Conservation (phyloP, 2,329 filamentous ascomycete genomes). For the Plenodomus biglobosus region DNA sequence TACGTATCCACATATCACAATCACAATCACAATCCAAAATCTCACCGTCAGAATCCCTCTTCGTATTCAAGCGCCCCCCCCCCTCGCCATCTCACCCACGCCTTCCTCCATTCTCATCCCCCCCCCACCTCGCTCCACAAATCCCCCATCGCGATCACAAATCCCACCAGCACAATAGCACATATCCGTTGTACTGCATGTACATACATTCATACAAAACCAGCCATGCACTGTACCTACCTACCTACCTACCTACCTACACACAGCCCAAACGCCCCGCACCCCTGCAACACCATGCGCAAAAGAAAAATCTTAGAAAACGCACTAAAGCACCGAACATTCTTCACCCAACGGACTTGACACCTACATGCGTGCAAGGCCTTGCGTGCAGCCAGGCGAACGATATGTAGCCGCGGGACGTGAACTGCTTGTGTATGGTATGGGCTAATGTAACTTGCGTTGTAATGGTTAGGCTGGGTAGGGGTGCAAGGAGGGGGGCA, state of each 20-base stretch:
- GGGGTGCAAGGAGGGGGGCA: neutral
- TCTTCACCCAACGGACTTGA: slow-evolving; percentile 4
- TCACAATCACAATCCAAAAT: neutral
- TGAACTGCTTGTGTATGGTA: neutral
- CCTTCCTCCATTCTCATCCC: neutral
- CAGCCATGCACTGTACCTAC: no score
- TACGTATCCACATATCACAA: neutral
- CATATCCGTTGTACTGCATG: no score
- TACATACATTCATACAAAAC: no score
- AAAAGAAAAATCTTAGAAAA: no score
- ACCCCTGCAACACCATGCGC: neutral
- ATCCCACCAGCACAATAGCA: neutral
- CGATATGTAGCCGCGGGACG: slow-evolving; percentile 15
- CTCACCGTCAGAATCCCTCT: no score
- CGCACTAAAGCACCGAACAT: slow-evolving; percentile 5
- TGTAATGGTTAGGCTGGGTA: no score
- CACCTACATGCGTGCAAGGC: slow-evolving; percentile 8
- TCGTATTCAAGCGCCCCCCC: no score
- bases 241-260: neutral
- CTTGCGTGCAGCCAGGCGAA: no score
- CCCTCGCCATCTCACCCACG: neutral
- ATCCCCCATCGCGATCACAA: neutral
- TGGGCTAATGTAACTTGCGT: no score
- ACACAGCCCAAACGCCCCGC: no score
- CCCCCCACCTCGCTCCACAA: neutral